Evolutionary conservation across 164 flowering plant genomes (phyloP).

Genomic region (Umbellularia californica): DNA sequence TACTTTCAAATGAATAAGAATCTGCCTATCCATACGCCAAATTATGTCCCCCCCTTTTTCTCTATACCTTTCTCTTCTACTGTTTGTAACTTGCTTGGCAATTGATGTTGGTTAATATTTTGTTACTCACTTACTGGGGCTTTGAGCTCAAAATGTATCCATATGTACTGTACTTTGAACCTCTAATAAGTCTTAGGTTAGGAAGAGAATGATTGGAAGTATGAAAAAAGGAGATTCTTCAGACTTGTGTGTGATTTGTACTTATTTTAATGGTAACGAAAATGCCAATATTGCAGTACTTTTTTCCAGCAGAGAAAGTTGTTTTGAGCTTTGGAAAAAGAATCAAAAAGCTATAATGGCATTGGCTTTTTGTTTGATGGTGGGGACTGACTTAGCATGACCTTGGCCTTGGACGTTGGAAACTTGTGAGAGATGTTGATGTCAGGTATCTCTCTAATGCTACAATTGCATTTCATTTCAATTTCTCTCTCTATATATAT

Average conservation of each 20-base stretch:
- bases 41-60: neutral
- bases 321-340: neutral
- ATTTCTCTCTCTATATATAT: neutral
- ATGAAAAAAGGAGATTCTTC: neutral
- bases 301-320: neutral
- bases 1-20: constrained; percentile 36
- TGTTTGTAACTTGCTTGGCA: constrained; percentile 6
- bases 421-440: neutral
- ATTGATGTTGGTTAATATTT: constrained; percentile 1
- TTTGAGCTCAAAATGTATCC: constrained; percentile 1
- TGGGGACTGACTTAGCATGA: neutral
- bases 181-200: neutral
- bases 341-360: neutral
- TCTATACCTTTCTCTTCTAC: neutral
- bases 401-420: neutral
- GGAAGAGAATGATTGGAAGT: neutral
- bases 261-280: neutral
- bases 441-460: neutral
- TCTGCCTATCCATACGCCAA: neutral
- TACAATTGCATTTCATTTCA: neutral
- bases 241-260: neutral
- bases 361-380: neutral
- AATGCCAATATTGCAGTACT: neutral
- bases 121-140: neutral
- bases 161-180: neutral